Percentiles rank a stretch among this genome's conserved stretches.
These are phyloP conservation scores for Neoboletus brunneissimus DNA, from an alignment of 768 basidiomycete species.

Conservation along the genomic window DNA sequence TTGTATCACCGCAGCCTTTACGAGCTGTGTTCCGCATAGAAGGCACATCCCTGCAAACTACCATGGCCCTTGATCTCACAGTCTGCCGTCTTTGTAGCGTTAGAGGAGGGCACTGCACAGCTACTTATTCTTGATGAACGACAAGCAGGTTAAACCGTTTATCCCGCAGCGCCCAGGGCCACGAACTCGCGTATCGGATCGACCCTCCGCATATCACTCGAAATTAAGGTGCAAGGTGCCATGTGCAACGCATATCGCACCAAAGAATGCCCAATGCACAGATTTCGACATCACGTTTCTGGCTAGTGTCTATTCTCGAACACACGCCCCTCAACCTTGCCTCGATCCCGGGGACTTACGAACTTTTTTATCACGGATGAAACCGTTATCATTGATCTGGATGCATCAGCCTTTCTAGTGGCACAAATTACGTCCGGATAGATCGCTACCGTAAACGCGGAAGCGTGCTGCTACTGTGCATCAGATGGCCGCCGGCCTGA, in stretches of 20 bases:
- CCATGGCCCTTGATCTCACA: background rate
- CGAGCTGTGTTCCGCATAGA: background rate
- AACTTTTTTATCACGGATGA: conserved; percentile 21
- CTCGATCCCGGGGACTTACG: conserved; percentile 18
- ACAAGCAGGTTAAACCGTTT: background rate
- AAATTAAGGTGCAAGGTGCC: background rate
- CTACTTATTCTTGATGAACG: background rate
- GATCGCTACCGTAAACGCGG: conserved; percentile 31
- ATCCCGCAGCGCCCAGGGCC: background rate
- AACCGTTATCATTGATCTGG: conserved; percentile 29
- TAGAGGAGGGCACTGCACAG: background rate
- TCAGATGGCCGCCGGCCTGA: conserved; percentile 33
- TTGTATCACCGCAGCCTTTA: background rate
- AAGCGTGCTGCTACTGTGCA: conserved; percentile 45
- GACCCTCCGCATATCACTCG: background rate
- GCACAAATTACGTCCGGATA: conserved; percentile 22
- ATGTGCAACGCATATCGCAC: background rate
- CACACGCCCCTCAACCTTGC: conserved; percentile 17
- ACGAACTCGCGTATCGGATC: background rate
- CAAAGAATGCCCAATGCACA: background rate
- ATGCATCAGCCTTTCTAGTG: conserved; percentile 32
- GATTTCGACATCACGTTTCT: background rate
- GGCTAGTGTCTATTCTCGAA: background rate
- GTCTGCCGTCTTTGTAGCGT: background rate
- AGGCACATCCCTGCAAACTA: background rate